Evolutionary conservation across 139 green algal species (phyloP), one percentile per base, ranked within the genome.

Genomic region (Micractinium sp.): DNA sequence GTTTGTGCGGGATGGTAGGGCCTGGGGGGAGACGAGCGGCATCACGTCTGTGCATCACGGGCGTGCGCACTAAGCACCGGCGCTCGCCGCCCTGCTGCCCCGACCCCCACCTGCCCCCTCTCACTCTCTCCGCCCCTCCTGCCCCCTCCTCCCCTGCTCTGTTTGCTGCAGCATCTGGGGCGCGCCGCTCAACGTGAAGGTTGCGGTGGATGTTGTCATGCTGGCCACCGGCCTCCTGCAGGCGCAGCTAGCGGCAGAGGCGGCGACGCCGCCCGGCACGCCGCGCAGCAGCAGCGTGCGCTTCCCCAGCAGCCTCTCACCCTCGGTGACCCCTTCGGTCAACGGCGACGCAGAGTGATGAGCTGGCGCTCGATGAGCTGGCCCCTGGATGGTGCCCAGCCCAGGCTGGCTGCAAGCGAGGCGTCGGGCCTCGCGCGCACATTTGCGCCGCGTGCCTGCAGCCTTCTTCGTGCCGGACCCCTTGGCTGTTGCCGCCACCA

Each of bases 181-280:
- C 22, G 23, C 87, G 27, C 87, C 87, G 29, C 56, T 77, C 25
- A 91, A 89, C 60, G 86, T 93, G 35, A 85, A 90, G 56, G 90
- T 91, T 61, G 90, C 90, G 12, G 67, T 90, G 33, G 80, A 91
- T 36, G 86, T 85, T 18, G 60, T 92, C 16, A n/a, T 85, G 29
- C 66, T 90, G 39, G 67, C 85, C 81, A 90, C 82, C 41, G 89
- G 89, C 41, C 73, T 84, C 39, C 87, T 89, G 85, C 79, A 76
- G 89, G 81, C 79, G 60, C 75, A 83, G 71, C 5, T 86, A 31
- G 38, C 60, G 60, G 39, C n/a, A 12, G 88, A 83, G 35, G 27
- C 15, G 25, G 38, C 61, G 36, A 80, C 80, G 35, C 80, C 60
- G 29, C 66, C 74, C 63, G 16, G 66, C 66, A 80, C 78, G 12